A percentile compares a stretch with the other conserved stretches of the same genome.
phyloP scores from a whole-genome alignment of 169 alveolate species.

The Cryptosporidium parvum region DNA sequence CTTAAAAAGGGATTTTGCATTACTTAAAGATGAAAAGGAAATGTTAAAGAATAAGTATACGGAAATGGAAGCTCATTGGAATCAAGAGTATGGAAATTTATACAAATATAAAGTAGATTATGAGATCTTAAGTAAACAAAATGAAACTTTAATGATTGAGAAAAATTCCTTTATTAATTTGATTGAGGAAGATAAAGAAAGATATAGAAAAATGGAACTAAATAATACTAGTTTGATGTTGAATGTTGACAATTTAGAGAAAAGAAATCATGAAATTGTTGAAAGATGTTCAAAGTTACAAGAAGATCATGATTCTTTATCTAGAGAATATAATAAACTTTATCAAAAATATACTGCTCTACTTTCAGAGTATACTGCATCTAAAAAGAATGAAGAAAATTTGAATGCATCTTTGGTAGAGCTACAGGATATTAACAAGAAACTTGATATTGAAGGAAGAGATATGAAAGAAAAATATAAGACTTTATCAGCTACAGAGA shows the following conservation, averaged over 20 bases:
- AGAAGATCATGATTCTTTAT: constrained; percentile 48
- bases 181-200: constrained; percentile 60
- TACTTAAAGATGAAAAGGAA: constrained; percentile 45
- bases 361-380: constrained; percentile 36
- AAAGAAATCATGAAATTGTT: constrained; percentile 57
- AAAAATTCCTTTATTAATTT: constrained; percentile 25
- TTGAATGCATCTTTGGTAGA: constrained; percentile 49
- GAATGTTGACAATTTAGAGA: constrained; percentile 49
- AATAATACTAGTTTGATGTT: constrained; percentile 30
- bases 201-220: constrained; percentile 60
- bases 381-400: constrained; percentile 51
- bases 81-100: constrained; percentile 37
- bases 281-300: constrained; percentile 50
- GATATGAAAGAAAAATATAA: constrained; percentile 39
- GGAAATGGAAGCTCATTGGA: constrained; percentile 65
- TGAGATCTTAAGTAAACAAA: constrained; percentile 35
- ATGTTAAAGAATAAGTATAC: constrained; percentile 25
- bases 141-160: constrained; percentile 40
- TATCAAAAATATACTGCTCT: constrained; percentile 59
- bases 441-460: constrained; percentile 6
- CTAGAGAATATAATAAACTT: constrained; percentile 68
- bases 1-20: constrained; percentile 32
- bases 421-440: constrained; percentile 32
- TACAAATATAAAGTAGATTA: constrained; percentile 63
- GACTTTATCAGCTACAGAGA: constrained; percentile 42